Percentiles rank a stretch among this genome's conserved stretches.
Conservation (phyloP, 768 basidiomycete species). For the Kwoniella europaea region DNA sequence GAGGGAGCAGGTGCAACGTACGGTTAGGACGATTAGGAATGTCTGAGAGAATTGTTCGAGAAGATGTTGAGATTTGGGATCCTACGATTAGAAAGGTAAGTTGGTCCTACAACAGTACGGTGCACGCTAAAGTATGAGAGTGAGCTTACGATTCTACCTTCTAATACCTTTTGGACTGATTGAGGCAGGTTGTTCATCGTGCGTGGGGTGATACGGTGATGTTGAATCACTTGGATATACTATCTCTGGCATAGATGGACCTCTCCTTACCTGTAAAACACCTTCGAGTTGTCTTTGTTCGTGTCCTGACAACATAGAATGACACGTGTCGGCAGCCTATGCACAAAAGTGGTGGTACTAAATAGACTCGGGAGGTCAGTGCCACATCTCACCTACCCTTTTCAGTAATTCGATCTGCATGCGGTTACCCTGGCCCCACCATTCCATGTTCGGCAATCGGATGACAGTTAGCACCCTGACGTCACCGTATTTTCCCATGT, state of each 20-base stretch:
- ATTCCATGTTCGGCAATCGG: neutral
- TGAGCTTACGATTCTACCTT: constrained; percentile 42
- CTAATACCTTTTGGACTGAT: constrained; percentile 30
- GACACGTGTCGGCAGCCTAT: too few relatives aligned
- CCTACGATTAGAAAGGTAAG: constrained; percentile 21
- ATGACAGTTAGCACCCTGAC: neutral
- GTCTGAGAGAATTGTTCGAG: constrained; percentile 42
- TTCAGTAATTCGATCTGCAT: neutral
- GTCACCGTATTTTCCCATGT: constrained; percentile 1
- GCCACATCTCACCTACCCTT: neutral
- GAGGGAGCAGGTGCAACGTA: neutral
- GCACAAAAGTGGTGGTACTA: too few relatives aligned
- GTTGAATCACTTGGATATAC: neutral
- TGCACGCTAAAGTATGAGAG: neutral
- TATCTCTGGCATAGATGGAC: too few relatives aligned
- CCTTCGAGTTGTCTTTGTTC: too few relatives aligned
- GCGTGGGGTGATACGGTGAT: neutral
- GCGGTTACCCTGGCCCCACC: neutral
- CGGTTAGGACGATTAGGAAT: constrained; percentile 39
- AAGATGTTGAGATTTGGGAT: constrained; percentile 43
- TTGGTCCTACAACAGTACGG: too few relatives aligned
- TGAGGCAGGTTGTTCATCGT: constrained; percentile 47
- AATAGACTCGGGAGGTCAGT: too few relatives aligned
- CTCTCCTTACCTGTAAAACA: too few relatives aligned
- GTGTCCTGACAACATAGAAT: too few relatives aligned